Evolutionary conservation across 2,329 filamentous ascomycete genomes (phyloP).

Genomic region (Fusarium circinatum): DNA sequence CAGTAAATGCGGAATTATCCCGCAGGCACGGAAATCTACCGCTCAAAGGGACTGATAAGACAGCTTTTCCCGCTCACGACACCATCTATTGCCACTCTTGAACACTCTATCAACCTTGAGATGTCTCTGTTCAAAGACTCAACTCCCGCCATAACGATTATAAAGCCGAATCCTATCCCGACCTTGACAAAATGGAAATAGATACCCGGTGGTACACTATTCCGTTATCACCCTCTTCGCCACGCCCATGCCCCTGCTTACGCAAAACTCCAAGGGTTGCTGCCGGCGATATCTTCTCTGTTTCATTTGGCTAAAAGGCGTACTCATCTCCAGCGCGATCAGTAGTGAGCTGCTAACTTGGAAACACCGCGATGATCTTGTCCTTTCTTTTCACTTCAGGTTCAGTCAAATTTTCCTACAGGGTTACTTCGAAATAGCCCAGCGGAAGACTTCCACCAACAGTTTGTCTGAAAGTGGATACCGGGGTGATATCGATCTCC

Average conservation of each 20-base stretch:
- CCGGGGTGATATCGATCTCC: not conserved
- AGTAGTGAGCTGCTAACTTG: not conserved
- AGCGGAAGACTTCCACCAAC: not conserved
- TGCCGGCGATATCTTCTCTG: not conserved
- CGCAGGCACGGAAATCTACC: not conserved
- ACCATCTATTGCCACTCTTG: not conserved
- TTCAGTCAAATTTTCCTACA: not conserved
- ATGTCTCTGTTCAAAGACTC: not conserved
- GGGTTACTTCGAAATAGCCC: not conserved
- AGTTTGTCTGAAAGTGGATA: too few relatives aligned
- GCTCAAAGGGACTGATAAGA: not conserved
- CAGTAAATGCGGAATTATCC: not conserved
- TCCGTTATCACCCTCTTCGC: not conserved
- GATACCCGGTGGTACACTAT: not conserved
- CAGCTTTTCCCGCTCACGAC: not conserved
- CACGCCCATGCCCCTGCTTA: not conserved
- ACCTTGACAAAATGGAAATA: not conserved
- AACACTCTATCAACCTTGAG: too few relatives aligned
- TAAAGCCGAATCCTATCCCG: not conserved
- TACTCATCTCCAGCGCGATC: not conserved
- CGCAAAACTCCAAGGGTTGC: not conserved
- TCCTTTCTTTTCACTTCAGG: not conserved
- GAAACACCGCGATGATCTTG: not conserved
- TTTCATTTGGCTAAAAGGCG: not conserved
- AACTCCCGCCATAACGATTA: not conserved